These are phyloP conservation scores for Fusarium nygamai DNA, from an alignment of 2,329 filamentous ascomycete species.

Conservation along the genomic window DNA sequence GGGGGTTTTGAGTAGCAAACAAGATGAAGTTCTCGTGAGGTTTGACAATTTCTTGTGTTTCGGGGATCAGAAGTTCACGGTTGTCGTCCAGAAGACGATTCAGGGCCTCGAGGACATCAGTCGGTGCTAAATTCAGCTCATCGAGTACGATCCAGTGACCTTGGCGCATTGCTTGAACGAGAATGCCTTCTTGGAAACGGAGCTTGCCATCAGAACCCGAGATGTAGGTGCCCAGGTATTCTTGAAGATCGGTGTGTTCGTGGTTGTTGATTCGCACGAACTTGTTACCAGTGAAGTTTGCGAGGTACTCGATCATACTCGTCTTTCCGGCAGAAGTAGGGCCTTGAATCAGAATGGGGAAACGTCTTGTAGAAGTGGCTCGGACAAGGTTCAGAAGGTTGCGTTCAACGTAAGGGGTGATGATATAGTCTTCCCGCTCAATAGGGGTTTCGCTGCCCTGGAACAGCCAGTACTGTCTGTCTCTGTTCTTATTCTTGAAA, in stretches of 20 bases:
- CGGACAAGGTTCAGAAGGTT: conserved; percentile 95
- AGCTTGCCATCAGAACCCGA: conserved; percentile 87
- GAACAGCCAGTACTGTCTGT: conserved; percentile 88
- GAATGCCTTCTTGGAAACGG: conserved; percentile 89
- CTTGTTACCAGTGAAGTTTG: conserved; percentile 95
- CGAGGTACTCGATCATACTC: conserved; percentile 98
- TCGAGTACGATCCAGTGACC: conserved; percentile 99
- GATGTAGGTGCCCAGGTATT: conserved; percentile 95
- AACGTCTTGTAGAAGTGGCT: conserved; percentile 89
- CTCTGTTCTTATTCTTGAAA: conserved; percentile 72
- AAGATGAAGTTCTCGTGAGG: conserved; percentile 97
- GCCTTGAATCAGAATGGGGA: conserved; percentile 94
- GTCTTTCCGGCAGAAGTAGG: conserved; percentile 98
- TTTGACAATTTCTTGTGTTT: conserved; percentile 92
- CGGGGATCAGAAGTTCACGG: conserved; percentile 91
- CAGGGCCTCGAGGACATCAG: conserved; percentile 94
- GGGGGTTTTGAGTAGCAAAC: conserved; percentile 97
- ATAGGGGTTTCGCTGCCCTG: conserved; percentile 73
- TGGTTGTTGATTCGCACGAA: conserved; percentile 99
- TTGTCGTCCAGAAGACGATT: conserved; percentile 98
- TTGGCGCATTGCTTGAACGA: conserved; percentile 90
- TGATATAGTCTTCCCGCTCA: conserved; percentile 90
- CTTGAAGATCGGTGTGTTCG: conserved; percentile 97
- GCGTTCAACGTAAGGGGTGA: conserved; percentile 92
- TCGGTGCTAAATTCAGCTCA: conserved; percentile 95